A percentile compares a stretch with the other conserved stretches of the same genome.
These are phyloP conservation scores for Coniella lustricola DNA, from an alignment of 2,329 filamentous ascomycete species.

Conservation along the genomic window DNA sequence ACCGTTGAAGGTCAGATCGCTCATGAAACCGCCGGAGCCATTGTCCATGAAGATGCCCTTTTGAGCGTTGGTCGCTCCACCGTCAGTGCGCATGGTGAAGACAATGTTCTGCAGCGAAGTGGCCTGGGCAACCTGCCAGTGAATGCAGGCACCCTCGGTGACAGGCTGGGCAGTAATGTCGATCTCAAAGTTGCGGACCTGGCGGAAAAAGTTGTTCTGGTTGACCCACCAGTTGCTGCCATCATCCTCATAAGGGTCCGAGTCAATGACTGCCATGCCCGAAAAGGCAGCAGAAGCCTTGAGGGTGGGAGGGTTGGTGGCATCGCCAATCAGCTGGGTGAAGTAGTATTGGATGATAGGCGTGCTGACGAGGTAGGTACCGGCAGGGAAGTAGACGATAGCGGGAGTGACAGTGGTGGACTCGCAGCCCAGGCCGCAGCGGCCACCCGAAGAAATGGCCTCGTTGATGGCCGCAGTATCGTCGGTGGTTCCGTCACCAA, in stretches of 20 bases:
- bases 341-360: conserved; percentile 86
- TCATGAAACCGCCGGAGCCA: conserved; percentile 77
- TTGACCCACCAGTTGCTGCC: conserved; percentile 73
- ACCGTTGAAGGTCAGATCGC: conserved; percentile 76
- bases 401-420: conserved; percentile 79
- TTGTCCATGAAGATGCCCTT: conserved; percentile 81
- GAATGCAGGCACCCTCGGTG: conserved; percentile 60
- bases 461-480: conserved; percentile 85
- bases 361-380: conserved; percentile 73
- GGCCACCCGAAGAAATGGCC: conserved; percentile 68
- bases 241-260: conserved; percentile 68
- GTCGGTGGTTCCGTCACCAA: conserved; percentile 62
- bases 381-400: conserved; percentile 84
- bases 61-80: conserved; percentile 57
- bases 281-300: conserved; percentile 65
- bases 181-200: conserved; percentile 75
- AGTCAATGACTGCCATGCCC: conserved; percentile 85
- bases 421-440: conserved; percentile 76
- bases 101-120: conserved; percentile 74
- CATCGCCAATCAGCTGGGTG: conserved; percentile 85
- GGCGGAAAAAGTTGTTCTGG: conserved; percentile 78
- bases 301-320: conserved; percentile 62
- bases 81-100: conserved; percentile 69
- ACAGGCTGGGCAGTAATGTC: conserved; percentile 62
- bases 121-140: conserved; percentile 82